phyloP scores from a whole-genome alignment of 345 rosid species.

The Odontarrhena argentea region DNA sequence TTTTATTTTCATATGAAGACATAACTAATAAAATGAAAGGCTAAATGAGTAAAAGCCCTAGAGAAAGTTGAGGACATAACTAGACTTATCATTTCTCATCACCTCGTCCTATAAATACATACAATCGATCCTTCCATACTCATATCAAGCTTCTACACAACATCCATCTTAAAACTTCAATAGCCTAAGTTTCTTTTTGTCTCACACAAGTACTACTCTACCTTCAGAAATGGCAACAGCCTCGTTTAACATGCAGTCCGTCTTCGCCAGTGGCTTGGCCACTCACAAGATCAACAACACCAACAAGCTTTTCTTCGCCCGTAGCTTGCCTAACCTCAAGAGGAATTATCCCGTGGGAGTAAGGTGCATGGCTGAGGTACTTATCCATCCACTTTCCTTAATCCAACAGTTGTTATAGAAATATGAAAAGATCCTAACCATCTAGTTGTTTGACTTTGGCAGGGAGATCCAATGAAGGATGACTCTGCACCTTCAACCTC shows the following conservation, averaged over 20 bases:
- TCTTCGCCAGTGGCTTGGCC: constrained; percentile 40
- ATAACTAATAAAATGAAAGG: constrained; percentile 21
- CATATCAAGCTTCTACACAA: constrained; percentile 28
- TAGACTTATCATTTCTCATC: constrained; percentile 26
- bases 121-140: not conserved
- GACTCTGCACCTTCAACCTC: constrained; percentile 39
- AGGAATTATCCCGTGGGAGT: constrained; percentile 41
- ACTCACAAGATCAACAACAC: constrained; percentile 33
- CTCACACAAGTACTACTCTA: constrained; percentile 4
- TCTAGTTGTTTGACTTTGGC: not conserved
- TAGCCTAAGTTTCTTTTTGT: not conserved
- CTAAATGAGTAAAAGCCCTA: constrained; percentile 20
- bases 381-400: not conserved
- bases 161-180: not conserved
- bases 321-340: constrained; percentile 25
- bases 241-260: constrained; percentile 47
- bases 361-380: constrained; percentile 54
- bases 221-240: constrained; percentile 32
- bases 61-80: constrained; percentile 29
- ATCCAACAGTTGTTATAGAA: not conserved
- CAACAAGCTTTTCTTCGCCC: constrained; percentile 31
- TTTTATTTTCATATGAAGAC: not conserved
- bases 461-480: constrained; percentile 33
- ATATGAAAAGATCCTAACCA: not conserved
- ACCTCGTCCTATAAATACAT: constrained; percentile 36